Percentiles rank a stretch among this genome's conserved stretches.
These are phyloP conservation scores for Jamesozyma spencerorum DNA, from an alignment of 805 yeast species.

Conservation along the genomic window DNA sequence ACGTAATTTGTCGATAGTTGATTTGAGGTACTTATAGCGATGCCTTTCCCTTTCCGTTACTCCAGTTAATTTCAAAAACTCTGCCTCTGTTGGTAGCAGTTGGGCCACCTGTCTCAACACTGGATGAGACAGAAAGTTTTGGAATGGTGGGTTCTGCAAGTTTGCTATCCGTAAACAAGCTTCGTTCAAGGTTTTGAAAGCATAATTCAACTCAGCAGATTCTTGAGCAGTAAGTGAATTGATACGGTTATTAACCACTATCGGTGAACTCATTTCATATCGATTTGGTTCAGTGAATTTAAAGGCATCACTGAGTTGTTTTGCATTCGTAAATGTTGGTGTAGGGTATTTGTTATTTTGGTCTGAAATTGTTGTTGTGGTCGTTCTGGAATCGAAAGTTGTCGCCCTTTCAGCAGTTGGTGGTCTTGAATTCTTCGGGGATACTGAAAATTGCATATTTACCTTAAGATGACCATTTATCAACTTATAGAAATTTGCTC, in stretches of 20 bases:
- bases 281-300: too few species aligned
- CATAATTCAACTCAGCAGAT: slow-evolving; percentile 14
- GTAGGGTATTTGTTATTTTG: slow-evolving; percentile 1
- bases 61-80: slow-evolving; percentile 16
- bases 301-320: slow-evolving; percentile 3
- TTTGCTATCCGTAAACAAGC: slow-evolving; percentile 15
- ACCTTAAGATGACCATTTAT: slow-evolving; percentile 38
- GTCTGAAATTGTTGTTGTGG: background rate
- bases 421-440: slow-evolving; percentile 15
- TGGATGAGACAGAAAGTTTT: slow-evolving; percentile 20
- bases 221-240: slow-evolving; percentile 12
- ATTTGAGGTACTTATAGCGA: slow-evolving; percentile 19
- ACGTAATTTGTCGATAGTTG: slow-evolving; percentile 16
- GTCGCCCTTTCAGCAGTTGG: slow-evolving; percentile 7
- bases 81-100: slow-evolving; percentile 21
- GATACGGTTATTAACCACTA: too few species aligned
- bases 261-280: too few species aligned
- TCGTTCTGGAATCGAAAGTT: background rate
- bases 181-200: slow-evolving; percentile 20
- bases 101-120: slow-evolving; percentile 20
- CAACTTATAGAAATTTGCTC: slow-evolving; percentile 43
- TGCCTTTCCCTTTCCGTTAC: slow-evolving; percentile 14
- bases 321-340: slow-evolving; percentile 10
- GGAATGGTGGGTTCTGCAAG: slow-evolving; percentile 18
- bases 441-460: slow-evolving; percentile 40